These are phyloP conservation scores for Exophiala lecanii-corni DNA, from an alignment of 2,329 filamentous ascomycete genomes.

Conservation along the genomic window DNA sequence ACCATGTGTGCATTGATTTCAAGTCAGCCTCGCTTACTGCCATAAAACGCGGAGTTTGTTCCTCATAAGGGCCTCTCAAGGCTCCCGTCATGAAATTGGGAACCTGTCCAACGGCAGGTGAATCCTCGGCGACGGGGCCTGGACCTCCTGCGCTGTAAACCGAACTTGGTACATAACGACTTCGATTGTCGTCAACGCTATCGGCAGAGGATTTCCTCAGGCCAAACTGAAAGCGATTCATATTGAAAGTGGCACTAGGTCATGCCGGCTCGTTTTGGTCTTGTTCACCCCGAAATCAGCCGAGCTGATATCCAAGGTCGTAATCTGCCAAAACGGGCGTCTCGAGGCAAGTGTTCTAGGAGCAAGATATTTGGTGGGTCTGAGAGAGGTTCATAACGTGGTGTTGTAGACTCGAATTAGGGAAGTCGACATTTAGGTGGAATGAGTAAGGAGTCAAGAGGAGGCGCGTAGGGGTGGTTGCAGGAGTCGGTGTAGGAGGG, in stretches of 20 bases:
- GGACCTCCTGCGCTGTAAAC: conserved; percentile 23
- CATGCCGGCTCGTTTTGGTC: not conserved
- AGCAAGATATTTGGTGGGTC: too few relatives aligned
- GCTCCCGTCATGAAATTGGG: conserved; percentile 16
- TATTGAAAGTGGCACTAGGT: not conserved
- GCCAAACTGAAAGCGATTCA: conserved; percentile 24
- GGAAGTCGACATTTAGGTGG: too few relatives aligned
- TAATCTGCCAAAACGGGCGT: too few relatives aligned
- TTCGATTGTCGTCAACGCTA: conserved; percentile 21
- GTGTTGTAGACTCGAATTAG: too few relatives aligned
- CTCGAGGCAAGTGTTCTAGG: too few relatives aligned
- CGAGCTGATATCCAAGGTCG: conserved; percentile 10
- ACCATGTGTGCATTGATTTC: too few relatives aligned
- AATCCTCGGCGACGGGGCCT: conserved; percentile 20
- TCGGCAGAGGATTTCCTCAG: conserved; percentile 21
- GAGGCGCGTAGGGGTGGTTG: too few relatives aligned
- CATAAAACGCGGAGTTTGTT: conserved; percentile 15
- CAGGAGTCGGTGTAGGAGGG: too few relatives aligned
- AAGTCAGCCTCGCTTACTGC: conserved; percentile 9
- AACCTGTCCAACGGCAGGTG: conserved; percentile 12
- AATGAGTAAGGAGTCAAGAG: too few relatives aligned
- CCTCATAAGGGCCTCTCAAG: conserved; percentile 19
- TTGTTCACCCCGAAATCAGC: not conserved
- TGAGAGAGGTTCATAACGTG: too few relatives aligned
- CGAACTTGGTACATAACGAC: conserved; percentile 27